Percentiles rank a stretch among this genome's conserved stretches.
phyloP scores from a whole-genome alignment of 108 stramenopile genomes.

The Pseudonitzschia delicatissima region DNA sequence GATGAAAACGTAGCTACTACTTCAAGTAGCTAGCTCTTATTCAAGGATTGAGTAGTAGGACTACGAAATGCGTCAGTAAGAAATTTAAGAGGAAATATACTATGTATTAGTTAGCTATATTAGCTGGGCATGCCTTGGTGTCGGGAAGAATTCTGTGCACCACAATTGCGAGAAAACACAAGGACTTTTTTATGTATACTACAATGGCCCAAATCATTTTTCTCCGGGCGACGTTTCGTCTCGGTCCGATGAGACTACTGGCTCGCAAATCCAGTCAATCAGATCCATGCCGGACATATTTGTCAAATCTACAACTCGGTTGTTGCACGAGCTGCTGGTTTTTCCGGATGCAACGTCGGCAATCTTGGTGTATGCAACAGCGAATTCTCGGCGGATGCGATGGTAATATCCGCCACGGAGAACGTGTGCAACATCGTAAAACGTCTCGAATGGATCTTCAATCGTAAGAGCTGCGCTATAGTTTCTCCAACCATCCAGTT shows the following conservation, averaged over 20 bases:
- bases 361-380: conserved; percentile 85
- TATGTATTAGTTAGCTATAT: too few relatives aligned
- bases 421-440: conserved; percentile 99
- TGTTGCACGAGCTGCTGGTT: conserved; percentile 30
- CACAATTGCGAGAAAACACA: background rate
- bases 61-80: too few relatives aligned
- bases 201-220: conserved; percentile 2
- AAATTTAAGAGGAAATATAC: too few relatives aligned
- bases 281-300: conserved; percentile 58
- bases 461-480: conserved; percentile 87
- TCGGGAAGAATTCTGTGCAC: background rate
- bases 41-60: too few relatives aligned
- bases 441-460: conserved; percentile 99
- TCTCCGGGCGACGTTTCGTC: conserved; percentile 20
- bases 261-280: conserved; percentile 80
- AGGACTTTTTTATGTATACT: background rate
- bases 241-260: conserved; percentile 32
- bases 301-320: conserved; percentile 25
- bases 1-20: too few relatives aligned
- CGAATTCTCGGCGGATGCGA: conserved; percentile 78
- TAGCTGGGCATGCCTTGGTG: too few relatives aligned
- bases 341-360: conserved; percentile 49
- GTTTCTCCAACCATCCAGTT: conserved; percentile 91
- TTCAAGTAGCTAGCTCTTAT: too few relatives aligned
- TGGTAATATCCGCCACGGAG: conserved; percentile 85